Conservation (phyloP, 2,329 filamentous ascomycete species). For the Alternaria novae-zelandiae region DNA sequence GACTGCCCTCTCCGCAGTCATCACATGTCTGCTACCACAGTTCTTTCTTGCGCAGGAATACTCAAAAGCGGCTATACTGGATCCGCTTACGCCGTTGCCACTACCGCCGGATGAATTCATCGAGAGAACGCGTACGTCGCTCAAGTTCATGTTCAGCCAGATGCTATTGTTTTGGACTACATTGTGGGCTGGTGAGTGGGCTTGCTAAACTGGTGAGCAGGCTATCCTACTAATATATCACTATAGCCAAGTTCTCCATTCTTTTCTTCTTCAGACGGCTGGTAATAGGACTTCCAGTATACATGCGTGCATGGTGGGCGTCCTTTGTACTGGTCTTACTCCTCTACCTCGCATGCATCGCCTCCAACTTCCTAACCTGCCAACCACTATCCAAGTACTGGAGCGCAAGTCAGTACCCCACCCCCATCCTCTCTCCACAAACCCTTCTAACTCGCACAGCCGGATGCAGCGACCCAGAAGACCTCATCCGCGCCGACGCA, state of each 20-base stretch:
- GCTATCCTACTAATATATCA: not conserved
- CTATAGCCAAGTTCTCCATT: not conserved
- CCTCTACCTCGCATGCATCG: constrained; percentile 7
- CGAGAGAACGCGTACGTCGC: not conserved
- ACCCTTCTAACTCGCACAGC: not conserved
- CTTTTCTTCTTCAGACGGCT: not conserved
- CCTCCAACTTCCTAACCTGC: constrained; percentile 11
- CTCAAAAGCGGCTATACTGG: not conserved
- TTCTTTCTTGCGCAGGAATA: constrained; percentile 8
- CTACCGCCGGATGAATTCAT: not conserved
- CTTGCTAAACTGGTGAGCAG: not conserved
- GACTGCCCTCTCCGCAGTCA: not conserved
- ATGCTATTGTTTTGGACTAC: constrained; percentile 15
- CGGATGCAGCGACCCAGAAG: not conserved
- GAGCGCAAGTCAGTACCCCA: not conserved
- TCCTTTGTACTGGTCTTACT: constrained; percentile 6
- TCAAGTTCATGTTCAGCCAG: constrained; percentile 12
- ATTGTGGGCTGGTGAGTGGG: constrained; percentile 4
- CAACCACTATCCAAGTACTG: not conserved
- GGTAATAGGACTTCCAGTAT: not conserved
- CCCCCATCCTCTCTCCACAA: not conserved
- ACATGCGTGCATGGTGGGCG: not conserved
- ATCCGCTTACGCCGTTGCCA: not conserved
- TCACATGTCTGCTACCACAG: constrained; percentile 1
- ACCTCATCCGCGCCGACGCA: not conserved